Percentiles rank a stretch among this genome's conserved stretches.
These are phyloP conservation scores for Aureobasidium mangrovei DNA, from an alignment of 2,329 filamentous ascomycete genomes.

Conservation along the genomic window DNA sequence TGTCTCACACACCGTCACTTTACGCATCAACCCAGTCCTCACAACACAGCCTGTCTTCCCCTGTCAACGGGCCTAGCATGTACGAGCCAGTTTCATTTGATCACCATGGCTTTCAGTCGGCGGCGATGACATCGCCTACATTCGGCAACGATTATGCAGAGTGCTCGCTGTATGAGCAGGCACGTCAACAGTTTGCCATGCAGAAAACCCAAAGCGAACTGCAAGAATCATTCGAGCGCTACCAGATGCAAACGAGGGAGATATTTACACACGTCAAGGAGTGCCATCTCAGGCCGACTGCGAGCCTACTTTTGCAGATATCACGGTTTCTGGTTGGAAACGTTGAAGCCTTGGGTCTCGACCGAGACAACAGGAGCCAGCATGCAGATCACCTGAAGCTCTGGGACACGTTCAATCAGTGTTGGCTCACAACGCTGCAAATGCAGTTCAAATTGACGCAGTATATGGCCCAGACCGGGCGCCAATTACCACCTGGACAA, in stretches of 20 bases:
- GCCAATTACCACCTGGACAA: conserved; percentile 47
- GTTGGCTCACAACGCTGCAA: conserved; percentile 77
- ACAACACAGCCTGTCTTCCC: neutral
- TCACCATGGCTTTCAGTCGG: neutral
- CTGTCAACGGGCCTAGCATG: neutral
- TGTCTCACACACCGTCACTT: neutral
- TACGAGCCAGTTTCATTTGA: neutral
- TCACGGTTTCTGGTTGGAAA: conserved; percentile 60
- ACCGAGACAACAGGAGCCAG: conserved; percentile 68
- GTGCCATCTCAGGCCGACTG: conserved; percentile 52
- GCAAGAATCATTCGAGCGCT: conserved; percentile 60
- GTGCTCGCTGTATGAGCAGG: conserved; percentile 22
- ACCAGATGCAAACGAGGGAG: conserved; percentile 46
- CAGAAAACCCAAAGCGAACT: conserved; percentile 25
- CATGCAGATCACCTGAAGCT: conserved; percentile 70
- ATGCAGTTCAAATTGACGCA: conserved; percentile 69
- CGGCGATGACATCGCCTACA: neutral
- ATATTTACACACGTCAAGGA: conserved; percentile 65
- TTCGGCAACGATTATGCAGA: neutral
- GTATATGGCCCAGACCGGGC: conserved; percentile 49
- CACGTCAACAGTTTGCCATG: conserved; percentile 32
- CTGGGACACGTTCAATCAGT: conserved; percentile 91
- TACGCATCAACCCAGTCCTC: neutral
- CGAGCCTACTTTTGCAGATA: conserved; percentile 49
- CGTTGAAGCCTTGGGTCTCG: conserved; percentile 60